Evolutionary conservation across 2,329 filamentous ascomycete species (phyloP), one percentile per base, ranked within the genome.

Genomic region (Chaetomiaceae sp.): DNA sequence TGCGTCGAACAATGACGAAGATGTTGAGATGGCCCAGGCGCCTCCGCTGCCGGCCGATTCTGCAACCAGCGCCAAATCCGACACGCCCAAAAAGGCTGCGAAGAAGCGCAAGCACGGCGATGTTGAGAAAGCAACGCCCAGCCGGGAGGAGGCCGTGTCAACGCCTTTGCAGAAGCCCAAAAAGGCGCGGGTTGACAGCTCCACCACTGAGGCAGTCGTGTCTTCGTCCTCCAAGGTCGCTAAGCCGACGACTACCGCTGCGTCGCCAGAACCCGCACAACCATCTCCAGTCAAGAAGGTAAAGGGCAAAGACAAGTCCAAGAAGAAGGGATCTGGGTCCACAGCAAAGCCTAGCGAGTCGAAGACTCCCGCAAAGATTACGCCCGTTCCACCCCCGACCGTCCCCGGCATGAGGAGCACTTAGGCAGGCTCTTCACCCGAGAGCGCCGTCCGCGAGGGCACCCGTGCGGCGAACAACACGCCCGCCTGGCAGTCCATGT

Each of bases 11-110:
- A 68, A 66, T 11, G 73, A 76, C 14, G 72, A 70, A 5, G 73
- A 73, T 53, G 66, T 70, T 5, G 74, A 76, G 56, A 76, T 78
- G 75, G 58, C 61, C 0, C 68, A 73, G 25, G 71, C 54, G 4
- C 51, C 70, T 1, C 63, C 73, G 23, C 42, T n/a, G 11, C 6
- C 9, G 33, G 27, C 20, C 33, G n/a, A 10, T 16, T 49, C 59
- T n/a, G 42, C 25, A n/a, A 20, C 43, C 8, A 32, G 40, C 16
- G 36, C 64, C 13, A 46, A 62, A 3, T 48, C 64, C 43, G 56
- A 46, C 21, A 53, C 49, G 6, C 48, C 54, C 4, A 48, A 45
- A 14, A 51, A 53, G n/a, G 52, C 51, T 3, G 54, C 51, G 14
- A 71, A 68, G 51, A 75, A 75, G 66, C 68, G 73, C 46, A 75